phyloP scores from a whole-genome alignment of 1,284 basidiomycete species.

The Trichosporon faecale region DNA sequence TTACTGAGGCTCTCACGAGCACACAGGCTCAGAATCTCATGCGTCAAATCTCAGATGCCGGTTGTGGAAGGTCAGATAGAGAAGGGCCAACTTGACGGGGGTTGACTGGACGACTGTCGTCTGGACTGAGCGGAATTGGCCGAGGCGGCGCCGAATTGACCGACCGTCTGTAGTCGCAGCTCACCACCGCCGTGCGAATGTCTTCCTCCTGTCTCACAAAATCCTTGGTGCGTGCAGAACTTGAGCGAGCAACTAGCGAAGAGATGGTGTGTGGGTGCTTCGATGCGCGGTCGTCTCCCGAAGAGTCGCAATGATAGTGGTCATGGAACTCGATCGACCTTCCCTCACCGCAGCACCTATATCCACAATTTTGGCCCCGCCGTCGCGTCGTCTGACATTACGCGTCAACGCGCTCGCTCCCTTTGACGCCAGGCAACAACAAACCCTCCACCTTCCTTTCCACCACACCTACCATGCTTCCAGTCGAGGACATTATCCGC shows the following conservation, averaged over 20 bases:
- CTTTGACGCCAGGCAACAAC: not conserved
- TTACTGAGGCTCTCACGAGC: not conserved
- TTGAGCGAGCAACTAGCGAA: no score
- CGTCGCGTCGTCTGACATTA: not conserved
- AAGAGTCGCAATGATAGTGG: no score
- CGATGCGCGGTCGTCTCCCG: no score
- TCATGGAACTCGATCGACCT: not conserved
- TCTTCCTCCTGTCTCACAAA: no score
- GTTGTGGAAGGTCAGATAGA: no score
- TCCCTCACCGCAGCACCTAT: not conserved
- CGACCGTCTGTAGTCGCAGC: not conserved
- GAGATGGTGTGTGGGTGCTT: no score
- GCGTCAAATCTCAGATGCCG: not conserved
- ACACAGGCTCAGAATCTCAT: not conserved
- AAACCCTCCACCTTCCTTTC: not conserved
- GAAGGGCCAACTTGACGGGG: no score
- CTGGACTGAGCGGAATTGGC: not conserved
- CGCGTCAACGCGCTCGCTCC: not conserved
- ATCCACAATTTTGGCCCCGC: slow-evolving; percentile 1
- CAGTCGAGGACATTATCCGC: slow-evolving; percentile 34
- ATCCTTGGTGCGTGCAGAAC: no score
- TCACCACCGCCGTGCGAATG: no score
- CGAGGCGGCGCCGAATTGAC: not conserved
- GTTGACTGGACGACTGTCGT: no score
- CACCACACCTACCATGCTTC: slow-evolving; percentile 23